Evolutionary conservation across 2,329 filamentous ascomycete genomes (phyloP).

Genomic region (Hymenoscyphus infarciens): DNA sequence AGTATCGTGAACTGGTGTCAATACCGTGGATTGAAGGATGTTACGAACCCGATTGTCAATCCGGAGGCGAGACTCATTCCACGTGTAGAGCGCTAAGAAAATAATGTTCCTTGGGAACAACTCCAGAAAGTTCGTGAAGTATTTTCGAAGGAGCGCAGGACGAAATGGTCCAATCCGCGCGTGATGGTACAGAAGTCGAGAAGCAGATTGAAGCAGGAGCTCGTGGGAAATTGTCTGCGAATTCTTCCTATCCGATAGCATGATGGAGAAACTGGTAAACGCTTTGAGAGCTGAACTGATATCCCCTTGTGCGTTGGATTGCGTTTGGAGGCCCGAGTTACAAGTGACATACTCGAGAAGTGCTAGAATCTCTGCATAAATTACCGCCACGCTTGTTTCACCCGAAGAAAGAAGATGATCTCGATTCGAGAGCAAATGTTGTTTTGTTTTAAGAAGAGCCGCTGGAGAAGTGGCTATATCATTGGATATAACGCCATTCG

Average conservation of each 20-base stretch:
- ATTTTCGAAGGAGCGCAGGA: constrained; percentile 59
- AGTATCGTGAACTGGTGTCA: constrained; percentile 35
- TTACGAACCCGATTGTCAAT: constrained; percentile 75
- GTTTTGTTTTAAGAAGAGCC: constrained; percentile 48
- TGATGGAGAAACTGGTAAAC: constrained; percentile 42
- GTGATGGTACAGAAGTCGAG: constrained; percentile 63
- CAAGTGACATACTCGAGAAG: constrained; percentile 62
- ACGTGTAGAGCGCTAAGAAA: constrained; percentile 69
- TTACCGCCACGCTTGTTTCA: constrained; percentile 45
- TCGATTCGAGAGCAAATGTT: constrained; percentile 50
- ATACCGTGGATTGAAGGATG: constrained; percentile 47
- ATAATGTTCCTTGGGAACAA: constrained; percentile 73
- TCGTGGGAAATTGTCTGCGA: constrained; percentile 48
- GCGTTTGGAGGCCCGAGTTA: constrained; percentile 39
- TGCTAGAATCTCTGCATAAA: constrained; percentile 58
- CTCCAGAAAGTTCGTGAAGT: constrained; percentile 57
- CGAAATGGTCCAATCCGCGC: constrained; percentile 61
- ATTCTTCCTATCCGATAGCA: constrained; percentile 40
- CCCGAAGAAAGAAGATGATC: constrained; percentile 54
- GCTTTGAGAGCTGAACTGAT: constrained; percentile 48
- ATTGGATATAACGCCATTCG: constrained; percentile 35
- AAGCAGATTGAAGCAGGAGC: constrained; percentile 63
- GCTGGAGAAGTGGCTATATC: constrained; percentile 25
- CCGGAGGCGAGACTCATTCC: constrained; percentile 67
- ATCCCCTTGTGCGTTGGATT: constrained; percentile 49